These are phyloP conservation scores for Dioszegia aurantiaca DNA, from an alignment of 768 basidiomycete genomes.

Conservation along the genomic window DNA sequence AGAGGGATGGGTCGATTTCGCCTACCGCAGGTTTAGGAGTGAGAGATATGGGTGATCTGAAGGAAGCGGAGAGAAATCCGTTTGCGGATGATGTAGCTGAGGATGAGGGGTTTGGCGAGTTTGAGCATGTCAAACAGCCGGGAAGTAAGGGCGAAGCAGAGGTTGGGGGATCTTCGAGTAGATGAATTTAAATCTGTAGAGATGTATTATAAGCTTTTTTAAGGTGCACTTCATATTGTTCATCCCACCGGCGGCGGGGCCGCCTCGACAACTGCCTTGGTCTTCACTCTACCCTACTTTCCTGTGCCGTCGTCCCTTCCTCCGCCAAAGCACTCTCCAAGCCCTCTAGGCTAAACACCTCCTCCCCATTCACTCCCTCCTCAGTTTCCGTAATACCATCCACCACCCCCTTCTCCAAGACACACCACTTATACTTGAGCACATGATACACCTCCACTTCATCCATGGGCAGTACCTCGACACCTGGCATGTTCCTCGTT, in stretches of 20 bases:
- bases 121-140: not conserved
- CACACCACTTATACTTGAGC: conserved; percentile 74
- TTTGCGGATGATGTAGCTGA: conserved; percentile 23
- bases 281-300: too few relatives aligned
- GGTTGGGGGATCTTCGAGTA: too few relatives aligned
- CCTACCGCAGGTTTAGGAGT: not conserved
- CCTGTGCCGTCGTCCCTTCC: not conserved
- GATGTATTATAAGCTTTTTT: conserved; percentile 10
- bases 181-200: too few relatives aligned
- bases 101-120: conserved; percentile 46
- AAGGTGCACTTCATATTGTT: too few relatives aligned
- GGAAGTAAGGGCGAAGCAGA: too few relatives aligned
- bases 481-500: conserved; percentile 67
- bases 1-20: conserved; percentile 11
- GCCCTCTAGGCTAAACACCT: conserved; percentile 7
- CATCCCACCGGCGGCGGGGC: too few relatives aligned
- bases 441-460: conserved; percentile 73
- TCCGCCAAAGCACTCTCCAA: not conserved
- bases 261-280: too few relatives aligned
- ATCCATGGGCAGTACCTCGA: conserved; percentile 62
- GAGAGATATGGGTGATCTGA: not conserved
- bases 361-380: conserved; percentile 11
- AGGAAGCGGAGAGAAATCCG: conserved; percentile 18
- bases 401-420: conserved; percentile 80
- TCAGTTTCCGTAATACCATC: conserved; percentile 52